Evolutionary conservation across 164 flowering plant genomes (phyloP), one percentile per base, ranked within the genome.

Genomic region (Annona cherimola): DNA sequence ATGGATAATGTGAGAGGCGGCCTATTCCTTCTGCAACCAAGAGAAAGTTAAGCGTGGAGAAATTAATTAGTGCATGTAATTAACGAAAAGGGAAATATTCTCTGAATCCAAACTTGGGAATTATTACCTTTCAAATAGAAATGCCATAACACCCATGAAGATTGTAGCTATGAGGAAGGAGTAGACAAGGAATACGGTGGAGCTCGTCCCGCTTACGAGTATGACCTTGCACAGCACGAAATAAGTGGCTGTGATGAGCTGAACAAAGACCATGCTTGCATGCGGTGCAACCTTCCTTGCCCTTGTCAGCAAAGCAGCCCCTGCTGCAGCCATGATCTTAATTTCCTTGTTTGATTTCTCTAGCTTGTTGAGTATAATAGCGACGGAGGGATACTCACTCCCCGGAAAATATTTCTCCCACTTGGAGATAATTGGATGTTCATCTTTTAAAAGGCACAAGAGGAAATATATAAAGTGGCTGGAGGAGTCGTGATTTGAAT

Each of bases 221-320:
- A 71, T 64, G 44, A 50, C 43, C 41, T 71, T 71, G 74, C 67
- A 43, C 43, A 71, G 67, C 43, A 71, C 67, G 54, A 50, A 45
- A 50, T 68, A 68, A 50, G 59, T 68, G 26, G 70, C 70, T 19
- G 70, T 50, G 39, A 68, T 50, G 35, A 68, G 42, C 70, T 68
- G 70, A 19, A 35, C 55, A 16, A 68, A 68, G 70, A 68, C 40
- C 70, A 68, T 68, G 57, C 40, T 12, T 7, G 39, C 54, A 35
- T 68, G 55, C 2, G 70, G 60, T 45, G 54, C 70, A 0, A 50
- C 40, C 70, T 35, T 68, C 40, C 60, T 50, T 50, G 57, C 57
- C 8, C 57, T 16, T 50, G 14, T 50, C 57, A 50, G 8, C 57
- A 50, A 50, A 50, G 57, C 8, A 50, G 7, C n/a, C n/a, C n/a